A percentile compares a stretch with the other conserved stretches of the same genome.
phyloP scores from a whole-genome alignment of 75 land plant genomes.

The Ceratopteris richardii region DNA sequence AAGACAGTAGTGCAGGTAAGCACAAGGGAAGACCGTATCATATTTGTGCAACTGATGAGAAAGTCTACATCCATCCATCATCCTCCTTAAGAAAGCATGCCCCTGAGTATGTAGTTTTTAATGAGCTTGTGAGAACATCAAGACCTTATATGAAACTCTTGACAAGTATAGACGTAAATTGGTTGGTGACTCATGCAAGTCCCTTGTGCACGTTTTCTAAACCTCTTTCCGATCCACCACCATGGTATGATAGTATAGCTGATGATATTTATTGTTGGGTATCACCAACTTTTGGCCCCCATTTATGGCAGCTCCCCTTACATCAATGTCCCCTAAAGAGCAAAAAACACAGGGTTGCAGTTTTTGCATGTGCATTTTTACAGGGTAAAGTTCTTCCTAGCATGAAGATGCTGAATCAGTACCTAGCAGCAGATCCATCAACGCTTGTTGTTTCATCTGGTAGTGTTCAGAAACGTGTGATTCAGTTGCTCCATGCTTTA shows the following conservation, averaged over 20 bases:
- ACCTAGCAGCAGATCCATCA: conserved; percentile 55
- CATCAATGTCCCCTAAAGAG: conserved; percentile 37
- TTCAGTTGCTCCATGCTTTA: conserved; percentile 44
- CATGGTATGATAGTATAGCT: conserved; percentile 54
- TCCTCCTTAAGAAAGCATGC: conserved; percentile 58
- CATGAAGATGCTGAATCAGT: conserved; percentile 28
- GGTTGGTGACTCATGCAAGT: conserved; percentile 63
- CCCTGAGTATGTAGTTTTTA: conserved; percentile 80
- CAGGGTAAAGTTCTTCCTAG: conserved; percentile 83
- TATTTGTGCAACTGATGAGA: conserved; percentile 51
- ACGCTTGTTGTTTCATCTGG: conserved; percentile 53
- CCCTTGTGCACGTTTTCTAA: conserved; percentile 74
- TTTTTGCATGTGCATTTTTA: conserved; percentile 77
- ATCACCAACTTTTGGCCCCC: conserved; percentile 63
- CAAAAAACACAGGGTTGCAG: conserved; percentile 32
- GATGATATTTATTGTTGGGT: conserved; percentile 72
- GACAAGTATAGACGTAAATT: conserved; percentile 53
- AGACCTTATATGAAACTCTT: conserved; percentile 83
- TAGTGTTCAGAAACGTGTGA: conserved; percentile 55
- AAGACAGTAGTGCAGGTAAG: conserved; percentile 23
- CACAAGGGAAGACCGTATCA: conserved; percentile 46
- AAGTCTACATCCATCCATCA: conserved; percentile 59
- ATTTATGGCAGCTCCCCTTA: conserved; percentile 78
- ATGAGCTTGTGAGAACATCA: conserved; percentile 54
- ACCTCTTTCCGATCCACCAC: conserved; percentile 70